Conservation (phyloP, 352 stramenopile genomes). For the Globisporangium spinosum region DNA sequence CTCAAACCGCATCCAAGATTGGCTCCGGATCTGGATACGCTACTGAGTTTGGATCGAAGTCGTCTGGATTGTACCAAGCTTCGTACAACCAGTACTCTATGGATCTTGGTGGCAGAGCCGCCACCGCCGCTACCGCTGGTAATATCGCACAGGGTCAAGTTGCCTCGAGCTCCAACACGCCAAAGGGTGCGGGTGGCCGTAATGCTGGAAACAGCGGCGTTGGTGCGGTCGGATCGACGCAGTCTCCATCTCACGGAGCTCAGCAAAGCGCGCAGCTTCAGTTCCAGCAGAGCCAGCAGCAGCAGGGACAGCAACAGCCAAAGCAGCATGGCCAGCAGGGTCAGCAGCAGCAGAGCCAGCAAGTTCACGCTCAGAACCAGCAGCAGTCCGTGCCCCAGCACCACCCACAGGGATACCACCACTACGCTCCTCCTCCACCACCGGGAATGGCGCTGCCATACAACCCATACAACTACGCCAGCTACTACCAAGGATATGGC, state of each 20-base stretch:
- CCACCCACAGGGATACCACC: constrained; percentile 79
- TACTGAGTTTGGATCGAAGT: constrained; percentile 47
- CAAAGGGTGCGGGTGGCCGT: constrained; percentile 40
- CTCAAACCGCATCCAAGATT: constrained; percentile 51
- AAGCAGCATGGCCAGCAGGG: constrained; percentile 22
- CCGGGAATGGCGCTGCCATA: constrained; percentile 85
- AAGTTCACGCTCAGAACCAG: constrained; percentile 21
- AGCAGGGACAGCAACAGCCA: constrained; percentile 24
- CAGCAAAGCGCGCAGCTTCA: constrained; percentile 34
- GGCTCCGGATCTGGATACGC: constrained; percentile 46
- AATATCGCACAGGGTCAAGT: constrained; percentile 34
- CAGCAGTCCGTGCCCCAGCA: constrained; percentile 55
- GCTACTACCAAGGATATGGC: constrained; percentile 84
- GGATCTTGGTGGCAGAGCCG: constrained; percentile 46
- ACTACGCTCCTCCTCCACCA: constrained; percentile 80
- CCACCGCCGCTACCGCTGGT: constrained; percentile 16
- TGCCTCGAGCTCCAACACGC: constrained; percentile 44
- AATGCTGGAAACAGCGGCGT: constrained; percentile 16
- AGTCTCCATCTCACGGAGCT: constrained; percentile 59
- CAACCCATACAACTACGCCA: constrained; percentile 87
- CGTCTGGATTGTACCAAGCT: constrained; percentile 66
- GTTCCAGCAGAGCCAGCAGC: constrained; percentile 38
- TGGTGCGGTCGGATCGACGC: constrained; percentile 25
- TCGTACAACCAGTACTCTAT: constrained; percentile 84
- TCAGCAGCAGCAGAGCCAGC: constrained; percentile 16